Evolutionary conservation across 768 basidiomycete genomes (phyloP), one percentile per base, ranked within the genome.

Genomic region (Rhodosporidiobolus odoratus): DNA sequence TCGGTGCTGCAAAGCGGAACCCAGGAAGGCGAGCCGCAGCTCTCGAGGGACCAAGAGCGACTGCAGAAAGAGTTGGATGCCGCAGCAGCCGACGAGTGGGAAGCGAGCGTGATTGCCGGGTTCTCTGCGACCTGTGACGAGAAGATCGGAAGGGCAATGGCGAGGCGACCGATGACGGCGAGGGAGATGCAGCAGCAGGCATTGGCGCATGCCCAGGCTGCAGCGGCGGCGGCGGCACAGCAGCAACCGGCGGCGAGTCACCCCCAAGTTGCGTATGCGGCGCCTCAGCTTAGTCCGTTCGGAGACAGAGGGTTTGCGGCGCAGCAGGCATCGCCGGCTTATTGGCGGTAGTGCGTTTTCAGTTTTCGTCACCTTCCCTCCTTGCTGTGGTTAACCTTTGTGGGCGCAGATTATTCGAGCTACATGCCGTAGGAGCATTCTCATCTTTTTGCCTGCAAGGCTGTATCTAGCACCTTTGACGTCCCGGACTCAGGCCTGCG

Each of bases 61-160:
- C 34, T 38, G 32, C 59, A 73, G 61, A 57, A 62, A 38, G 70
- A 72, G 50, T 25, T 71, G 38, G 45, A 71, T n/a, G 40, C 57
- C 47, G 69, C 61, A 50, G 48, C 53, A 35, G 48, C 57, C 30
- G 69, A 58, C 15, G 73, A 74, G 41, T 74, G 73, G 73, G 73
- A 74, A 37, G 48, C 57, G 23, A 32, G 15, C 1, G 57, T 74
- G 40, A 62, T 74, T 19, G 69, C 69, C 1, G 69, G 58, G 19
- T 74, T 74, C 50, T 71, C 73, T 38, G 63, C 62, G 25, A 45
- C 62, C 40, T 74, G 73, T 62, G 69, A 61, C 48, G 69, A 66
- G 38, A 54, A 59, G 56, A 68, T 74, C 17, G 69, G 69, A 12
- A 41, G 16, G 45, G 48, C 34, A 15, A 15, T 65, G 15, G 69